A percentile compares a stretch with the other conserved stretches of the same genome.
phyloP scores from a whole-genome alignment of 148 eudicot species.

The Hydrangea macrophylla region DNA sequence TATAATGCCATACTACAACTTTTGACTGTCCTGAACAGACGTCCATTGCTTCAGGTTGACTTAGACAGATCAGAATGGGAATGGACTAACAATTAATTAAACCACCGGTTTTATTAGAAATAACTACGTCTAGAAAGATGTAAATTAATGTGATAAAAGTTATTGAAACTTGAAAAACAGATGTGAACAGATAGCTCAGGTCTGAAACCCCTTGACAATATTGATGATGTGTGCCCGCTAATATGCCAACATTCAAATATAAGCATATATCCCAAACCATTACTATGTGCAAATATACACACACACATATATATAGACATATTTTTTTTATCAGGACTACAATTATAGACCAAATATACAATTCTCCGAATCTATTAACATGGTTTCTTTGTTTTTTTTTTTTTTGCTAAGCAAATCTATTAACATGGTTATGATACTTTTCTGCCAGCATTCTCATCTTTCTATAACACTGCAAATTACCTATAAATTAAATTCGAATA shows the following conservation, averaged over 20 bases:
- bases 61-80: too few relatives aligned
- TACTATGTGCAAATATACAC: background rate
- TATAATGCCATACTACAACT: too few relatives aligned
- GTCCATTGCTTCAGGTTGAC: too few relatives aligned
- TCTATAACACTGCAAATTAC: background rate
- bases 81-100: too few relatives aligned
- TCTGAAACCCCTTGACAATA: background rate
- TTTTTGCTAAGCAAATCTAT: background rate
- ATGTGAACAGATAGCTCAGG: conserved; percentile 2
- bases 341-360: conserved; percentile 4
- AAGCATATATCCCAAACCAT: background rate
- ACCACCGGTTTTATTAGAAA: too few relatives aligned
- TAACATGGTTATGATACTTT: background rate
- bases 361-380: too few relatives aligned
- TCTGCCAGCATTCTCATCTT: background rate
- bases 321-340: background rate
- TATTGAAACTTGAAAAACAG: too few relatives aligned
- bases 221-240: background rate
- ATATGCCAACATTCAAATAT: background rate
- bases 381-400: background rate
- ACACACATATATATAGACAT: too few relatives aligned
- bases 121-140: too few relatives aligned
- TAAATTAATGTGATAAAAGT: too few relatives aligned
- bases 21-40: too few relatives aligned
- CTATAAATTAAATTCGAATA: background rate